phyloP scores from a whole-genome alignment of 768 basidiomycete genomes.

The Dictyophora rubrovolvata region DNA sequence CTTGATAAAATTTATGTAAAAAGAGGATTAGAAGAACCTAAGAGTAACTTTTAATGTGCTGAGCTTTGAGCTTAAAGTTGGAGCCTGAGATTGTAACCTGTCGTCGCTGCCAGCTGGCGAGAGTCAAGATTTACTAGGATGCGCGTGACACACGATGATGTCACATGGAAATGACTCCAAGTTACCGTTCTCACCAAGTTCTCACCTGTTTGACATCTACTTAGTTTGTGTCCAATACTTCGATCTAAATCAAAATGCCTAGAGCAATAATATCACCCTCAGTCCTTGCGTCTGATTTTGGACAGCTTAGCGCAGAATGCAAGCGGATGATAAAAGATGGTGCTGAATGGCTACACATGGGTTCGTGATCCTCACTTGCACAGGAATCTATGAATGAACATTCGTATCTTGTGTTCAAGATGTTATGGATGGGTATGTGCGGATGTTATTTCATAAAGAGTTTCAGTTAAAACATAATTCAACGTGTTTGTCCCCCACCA shows the following conservation, averaged over 20 bases:
- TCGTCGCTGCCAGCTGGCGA: too few relatives aligned
- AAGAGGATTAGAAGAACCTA: too few relatives aligned
- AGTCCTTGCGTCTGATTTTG: conserved; percentile 95
- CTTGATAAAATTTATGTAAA: too few relatives aligned
- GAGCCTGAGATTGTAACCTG: too few relatives aligned
- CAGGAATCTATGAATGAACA: background rate
- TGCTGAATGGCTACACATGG: conserved; percentile 98
- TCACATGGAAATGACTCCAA: too few relatives aligned
- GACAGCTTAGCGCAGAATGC: conserved; percentile 90
- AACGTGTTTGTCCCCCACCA: background rate
- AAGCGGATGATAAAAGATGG: conserved; percentile 92
- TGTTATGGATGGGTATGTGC: conserved; percentile 88
- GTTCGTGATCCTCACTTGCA: conserved; percentile 28
- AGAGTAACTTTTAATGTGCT: too few relatives aligned
- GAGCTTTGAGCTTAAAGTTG: too few relatives aligned
- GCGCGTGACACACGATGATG: too few relatives aligned
- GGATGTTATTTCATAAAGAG: conserved; percentile 9
- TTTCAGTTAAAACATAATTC: background rate
- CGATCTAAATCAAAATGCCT: conserved; percentile 43
- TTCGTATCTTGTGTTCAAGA: conserved; percentile 35
- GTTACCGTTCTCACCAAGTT: too few relatives aligned
- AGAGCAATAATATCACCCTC: conserved; percentile 93
- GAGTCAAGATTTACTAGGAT: too few relatives aligned
- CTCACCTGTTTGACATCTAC: too few relatives aligned
- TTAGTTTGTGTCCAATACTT: too few relatives aligned